Evolutionary conservation across 768 basidiomycete species (phyloP).

Genomic region (Suillus luteus): DNA sequence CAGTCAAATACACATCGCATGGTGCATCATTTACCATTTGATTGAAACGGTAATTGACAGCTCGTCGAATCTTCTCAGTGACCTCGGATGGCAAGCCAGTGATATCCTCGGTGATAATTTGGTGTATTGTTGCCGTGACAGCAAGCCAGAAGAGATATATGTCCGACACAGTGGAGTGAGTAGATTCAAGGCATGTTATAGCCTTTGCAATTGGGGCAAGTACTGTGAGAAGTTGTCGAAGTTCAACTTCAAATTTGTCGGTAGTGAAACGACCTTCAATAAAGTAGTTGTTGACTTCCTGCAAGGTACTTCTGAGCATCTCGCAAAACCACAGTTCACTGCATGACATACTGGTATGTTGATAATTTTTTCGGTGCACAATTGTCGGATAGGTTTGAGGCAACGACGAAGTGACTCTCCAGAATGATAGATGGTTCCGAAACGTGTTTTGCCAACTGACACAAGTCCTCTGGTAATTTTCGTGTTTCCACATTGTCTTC

Average conservation of each 20-base stretch:
- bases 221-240: neutral
- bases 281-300: conserved; percentile 1
- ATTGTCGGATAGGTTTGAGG: neutral
- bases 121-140: neutral
- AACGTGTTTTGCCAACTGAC: neutral
- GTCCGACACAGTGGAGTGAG: neutral
- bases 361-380: neutral
- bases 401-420: conserved; percentile 2
- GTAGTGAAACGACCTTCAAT: neutral
- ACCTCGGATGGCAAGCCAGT: neutral
- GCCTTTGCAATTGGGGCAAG: neutral
- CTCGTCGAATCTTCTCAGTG: neutral
- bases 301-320: neutral
- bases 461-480: neutral
- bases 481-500: neutral
- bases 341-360: neutral
- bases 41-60: neutral
- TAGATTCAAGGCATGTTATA: neutral
- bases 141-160: neutral
- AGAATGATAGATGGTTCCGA: neutral
- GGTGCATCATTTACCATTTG: conserved; percentile 1
- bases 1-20: neutral
- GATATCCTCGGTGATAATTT: neutral
- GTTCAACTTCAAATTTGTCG: neutral
- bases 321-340: too few relatives aligned